A percentile compares a stretch with the other conserved stretches of the same genome.
phyloP scores from a whole-genome alignment of 805 yeast genomes.

The Lipomyces lipofer region DNA sequence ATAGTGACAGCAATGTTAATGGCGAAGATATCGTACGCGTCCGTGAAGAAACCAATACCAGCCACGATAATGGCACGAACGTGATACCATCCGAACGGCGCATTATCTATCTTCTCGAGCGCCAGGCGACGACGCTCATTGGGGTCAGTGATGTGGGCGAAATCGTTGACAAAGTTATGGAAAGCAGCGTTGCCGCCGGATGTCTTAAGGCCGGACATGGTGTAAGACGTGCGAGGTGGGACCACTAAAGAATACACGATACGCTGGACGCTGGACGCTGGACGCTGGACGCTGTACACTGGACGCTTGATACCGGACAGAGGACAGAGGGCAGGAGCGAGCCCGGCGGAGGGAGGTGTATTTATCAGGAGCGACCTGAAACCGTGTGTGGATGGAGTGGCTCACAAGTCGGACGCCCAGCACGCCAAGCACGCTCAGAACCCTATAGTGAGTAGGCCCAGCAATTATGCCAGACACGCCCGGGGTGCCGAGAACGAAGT shows the following conservation, averaged over 20 bases:
- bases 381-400: no score
- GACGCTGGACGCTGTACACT: no score
- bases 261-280: no score
- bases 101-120: conserved; percentile 57
- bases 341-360: no score
- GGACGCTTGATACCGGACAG: no score
- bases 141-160: conserved; percentile 58
- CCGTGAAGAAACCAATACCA: conserved; percentile 92
- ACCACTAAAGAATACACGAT: background rate
- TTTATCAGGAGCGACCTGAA: no score
- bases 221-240: background rate
- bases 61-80: conserved; percentile 44
- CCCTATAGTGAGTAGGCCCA: no score
- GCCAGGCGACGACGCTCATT: conserved; percentile 61
- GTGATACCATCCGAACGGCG: conserved; percentile 62
- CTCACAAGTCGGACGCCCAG: no score
- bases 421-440: no score
- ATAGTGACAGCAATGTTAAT: conserved; percentile 79
- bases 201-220: conserved; percentile 10
- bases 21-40: conserved; percentile 89
- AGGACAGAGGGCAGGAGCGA: no score
- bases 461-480: no score
- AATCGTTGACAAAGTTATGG: conserved; percentile 55
- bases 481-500: no score
- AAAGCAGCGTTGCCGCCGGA: conserved; percentile 59